Evolutionary conservation across 768 basidiomycete genomes (phyloP).

Genomic region (Tulasnella sp.): DNA sequence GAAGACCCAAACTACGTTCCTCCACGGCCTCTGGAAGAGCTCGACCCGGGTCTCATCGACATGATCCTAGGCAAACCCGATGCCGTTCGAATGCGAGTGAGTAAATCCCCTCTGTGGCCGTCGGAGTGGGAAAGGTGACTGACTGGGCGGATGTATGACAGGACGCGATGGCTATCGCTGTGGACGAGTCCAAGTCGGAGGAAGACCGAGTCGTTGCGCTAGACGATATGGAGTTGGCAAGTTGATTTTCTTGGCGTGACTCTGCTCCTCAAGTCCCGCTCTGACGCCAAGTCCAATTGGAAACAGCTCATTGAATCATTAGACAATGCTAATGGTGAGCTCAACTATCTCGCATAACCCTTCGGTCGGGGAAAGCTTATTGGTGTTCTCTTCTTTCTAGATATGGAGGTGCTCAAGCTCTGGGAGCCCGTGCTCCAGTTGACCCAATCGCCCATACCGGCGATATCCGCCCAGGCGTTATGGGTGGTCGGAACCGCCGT

Average conservation of each 20-base stretch:
- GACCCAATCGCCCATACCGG: conserved; percentile 44
- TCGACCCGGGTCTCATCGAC: conserved; percentile 80
- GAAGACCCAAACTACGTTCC: conserved; percentile 23
- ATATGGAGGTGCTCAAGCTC: conserved; percentile 61
- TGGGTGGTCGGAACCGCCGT: conserved; percentile 87
- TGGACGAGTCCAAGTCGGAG: conserved; percentile 43
- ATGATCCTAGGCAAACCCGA: conserved; percentile 77
- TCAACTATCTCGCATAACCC: not conserved
- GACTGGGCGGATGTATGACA: conserved; percentile 18
- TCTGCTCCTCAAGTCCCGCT: not conserved
- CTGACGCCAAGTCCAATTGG: not conserved
- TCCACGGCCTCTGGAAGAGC: conserved; percentile 30
- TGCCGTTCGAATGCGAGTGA: conserved; percentile 60
- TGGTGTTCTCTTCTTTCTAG: conserved; percentile 27
- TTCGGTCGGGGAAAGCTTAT: not conserved
- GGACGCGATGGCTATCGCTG: conserved; percentile 55
- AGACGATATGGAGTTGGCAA: conserved; percentile 81
- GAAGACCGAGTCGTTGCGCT: conserved; percentile 54
- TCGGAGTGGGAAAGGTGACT: not conserved
- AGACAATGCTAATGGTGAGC: conserved; percentile 77
- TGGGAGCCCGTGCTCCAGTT: conserved; percentile 67
- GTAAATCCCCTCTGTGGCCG: not conserved
- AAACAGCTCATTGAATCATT: conserved; percentile 71
- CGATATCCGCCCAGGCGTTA: conserved; percentile 52
- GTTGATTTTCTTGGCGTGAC: conserved; percentile 20